Evolutionary conservation across 179 eudicot genomes (phyloP).

Genomic region (Amaranthus tricolor): DNA sequence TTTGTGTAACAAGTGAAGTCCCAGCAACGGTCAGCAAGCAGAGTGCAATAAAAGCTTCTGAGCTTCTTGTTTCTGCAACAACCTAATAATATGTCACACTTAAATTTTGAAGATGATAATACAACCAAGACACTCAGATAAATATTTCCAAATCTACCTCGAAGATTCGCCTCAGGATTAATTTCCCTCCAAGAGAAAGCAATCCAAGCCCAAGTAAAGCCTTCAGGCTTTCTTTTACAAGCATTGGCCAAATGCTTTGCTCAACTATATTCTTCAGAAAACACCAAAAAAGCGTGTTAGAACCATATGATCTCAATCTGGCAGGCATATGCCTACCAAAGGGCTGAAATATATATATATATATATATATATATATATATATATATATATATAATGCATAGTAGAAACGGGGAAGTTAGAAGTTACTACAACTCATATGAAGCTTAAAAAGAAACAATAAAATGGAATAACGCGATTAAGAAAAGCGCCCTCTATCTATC

Average conservation of each 20-base stretch:
- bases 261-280: constrained; percentile 66
- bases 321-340: neutral
- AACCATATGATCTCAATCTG: neutral
- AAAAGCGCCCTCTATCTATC: no score
- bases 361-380: neutral
- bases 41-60: constrained; percentile 98
- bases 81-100: constrained; percentile 53
- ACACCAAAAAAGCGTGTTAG: constrained; percentile 18
- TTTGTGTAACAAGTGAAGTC: constrained; percentile 91
- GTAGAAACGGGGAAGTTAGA: no score
- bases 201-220: constrained; percentile 88
- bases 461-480: neutral
- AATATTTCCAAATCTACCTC: constrained; percentile 53
- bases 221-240: constrained; percentile 74
- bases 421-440: neutral
- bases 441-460: neutral
- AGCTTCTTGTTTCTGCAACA: constrained; percentile 97
- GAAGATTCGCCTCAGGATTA: constrained; percentile 73
- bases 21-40: constrained; percentile 96
- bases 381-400: neutral
- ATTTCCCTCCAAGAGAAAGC: constrained; percentile 91
- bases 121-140: constrained; percentile 7
- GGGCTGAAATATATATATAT: neutral
- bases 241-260: constrained; percentile 88
- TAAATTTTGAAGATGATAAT: constrained; percentile 19